phyloP scores from a whole-genome alignment of 768 basidiomycete species.

The Tephrocybe sp. region DNA sequence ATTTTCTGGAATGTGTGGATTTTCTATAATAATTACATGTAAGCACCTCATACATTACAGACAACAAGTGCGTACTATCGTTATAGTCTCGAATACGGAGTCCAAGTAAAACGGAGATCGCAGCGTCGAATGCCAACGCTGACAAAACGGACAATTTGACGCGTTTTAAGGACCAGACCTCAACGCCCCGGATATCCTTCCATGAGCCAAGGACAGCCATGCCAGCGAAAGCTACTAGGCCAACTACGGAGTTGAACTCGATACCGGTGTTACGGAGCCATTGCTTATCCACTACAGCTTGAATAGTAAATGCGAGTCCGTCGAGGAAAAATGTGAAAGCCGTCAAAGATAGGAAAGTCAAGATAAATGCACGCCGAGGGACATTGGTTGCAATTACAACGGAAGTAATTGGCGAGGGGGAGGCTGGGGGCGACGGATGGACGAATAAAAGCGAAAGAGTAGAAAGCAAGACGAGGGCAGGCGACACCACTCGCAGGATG shows the following conservation, averaged over 20 bases:
- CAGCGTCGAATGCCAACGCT: constrained; percentile 58
- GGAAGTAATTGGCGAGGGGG: constrained; percentile 66
- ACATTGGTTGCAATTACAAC: constrained; percentile 72
- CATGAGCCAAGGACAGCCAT: constrained; percentile 74
- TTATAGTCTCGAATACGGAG: constrained; percentile 32
- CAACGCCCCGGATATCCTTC: constrained; percentile 71
- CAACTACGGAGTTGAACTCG: constrained; percentile 64
- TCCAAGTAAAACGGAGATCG: constrained; percentile 54
- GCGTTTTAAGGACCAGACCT: constrained; percentile 62
- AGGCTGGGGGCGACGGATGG: constrained; percentile 43
- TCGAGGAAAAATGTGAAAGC: constrained; percentile 78
- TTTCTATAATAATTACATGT: constrained; percentile 9
- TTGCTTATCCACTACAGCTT: constrained; percentile 57
- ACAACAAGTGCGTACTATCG: constrained; percentile 25
- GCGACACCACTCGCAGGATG: constrained; percentile 63
- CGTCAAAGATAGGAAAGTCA: constrained; percentile 63
- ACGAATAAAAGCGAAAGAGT: constrained; percentile 57
- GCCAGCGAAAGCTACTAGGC: constrained; percentile 67
- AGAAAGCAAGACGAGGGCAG: constrained; percentile 59
- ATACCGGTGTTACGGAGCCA: constrained; percentile 68
- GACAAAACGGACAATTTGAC: constrained; percentile 52
- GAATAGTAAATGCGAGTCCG: constrained; percentile 67
- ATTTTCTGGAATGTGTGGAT: constrained; percentile 28
- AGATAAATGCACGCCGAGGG: constrained; percentile 76
- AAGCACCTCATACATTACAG: constrained; percentile 13